phyloP scores from a whole-genome alignment of 2,329 filamentous ascomycete species.

The Beauveria pseudobassiana region DNA sequence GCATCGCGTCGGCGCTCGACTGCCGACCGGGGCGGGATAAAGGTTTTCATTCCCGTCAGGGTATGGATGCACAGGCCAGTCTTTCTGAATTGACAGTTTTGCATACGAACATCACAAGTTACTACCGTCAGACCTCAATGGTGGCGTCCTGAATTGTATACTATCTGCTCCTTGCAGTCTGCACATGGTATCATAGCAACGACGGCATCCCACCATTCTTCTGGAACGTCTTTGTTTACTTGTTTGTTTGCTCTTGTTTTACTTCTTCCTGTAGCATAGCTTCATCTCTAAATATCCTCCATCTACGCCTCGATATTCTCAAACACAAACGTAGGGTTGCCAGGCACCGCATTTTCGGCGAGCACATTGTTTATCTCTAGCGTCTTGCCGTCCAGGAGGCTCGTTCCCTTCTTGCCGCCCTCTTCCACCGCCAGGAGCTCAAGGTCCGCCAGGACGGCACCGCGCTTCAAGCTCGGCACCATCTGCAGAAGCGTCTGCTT shows the following conservation, averaged over 20 bases:
- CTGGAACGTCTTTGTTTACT: neutral
- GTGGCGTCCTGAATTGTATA: neutral
- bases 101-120: too few relatives aligned
- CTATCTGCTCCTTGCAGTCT: neutral
- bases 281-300: neutral
- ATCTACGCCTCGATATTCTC: constrained; percentile 58
- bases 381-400: constrained; percentile 45
- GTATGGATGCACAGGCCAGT: neutral
- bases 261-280: neutral
- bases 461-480: constrained; percentile 70
- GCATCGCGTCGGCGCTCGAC: neutral
- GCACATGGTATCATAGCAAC: neutral
- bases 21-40: neutral
- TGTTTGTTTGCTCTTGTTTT: neutral
- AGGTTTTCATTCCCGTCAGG: neutral
- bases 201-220: neutral
- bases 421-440: constrained; percentile 67
- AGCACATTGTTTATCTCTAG: constrained; percentile 48
- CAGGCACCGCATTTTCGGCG: constrained; percentile 73
- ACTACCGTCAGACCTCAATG: neutral
- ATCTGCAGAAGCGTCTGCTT: constrained; percentile 67
- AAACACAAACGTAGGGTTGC: constrained; percentile 75
- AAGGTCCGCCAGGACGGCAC: constrained; percentile 59
- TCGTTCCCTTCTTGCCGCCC: constrained; percentile 56
- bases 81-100: neutral